A percentile compares a stretch with the other conserved stretches of the same genome.
phyloP scores from a whole-genome alignment of 1,284 basidiomycete genomes.

The Tremellales sp. region DNA sequence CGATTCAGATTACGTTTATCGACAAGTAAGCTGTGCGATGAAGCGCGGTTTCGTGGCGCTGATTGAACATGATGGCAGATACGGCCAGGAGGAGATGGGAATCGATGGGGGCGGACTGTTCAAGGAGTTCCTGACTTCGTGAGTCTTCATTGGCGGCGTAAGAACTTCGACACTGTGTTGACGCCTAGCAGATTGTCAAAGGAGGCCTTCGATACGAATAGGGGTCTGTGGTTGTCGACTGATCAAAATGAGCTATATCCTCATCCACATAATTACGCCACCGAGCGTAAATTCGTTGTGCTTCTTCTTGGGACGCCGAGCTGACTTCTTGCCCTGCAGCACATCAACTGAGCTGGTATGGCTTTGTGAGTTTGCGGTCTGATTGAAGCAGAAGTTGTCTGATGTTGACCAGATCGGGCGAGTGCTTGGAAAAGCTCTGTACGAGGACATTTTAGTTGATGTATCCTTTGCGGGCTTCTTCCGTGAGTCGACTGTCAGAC shows the following conservation, averaged over 20 bases:
- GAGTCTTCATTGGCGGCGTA: slow-evolving; percentile 20
- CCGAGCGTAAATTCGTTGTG: slow-evolving; percentile 59
- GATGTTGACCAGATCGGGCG: slow-evolving; percentile 60
- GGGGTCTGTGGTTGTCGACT: slow-evolving; percentile 88
- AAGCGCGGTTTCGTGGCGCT: slow-evolving; percentile 10
- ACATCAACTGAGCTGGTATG: slow-evolving; percentile 86
- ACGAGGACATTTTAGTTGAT: slow-evolving; percentile 95
- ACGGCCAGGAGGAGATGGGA: slow-evolving; percentile 39
- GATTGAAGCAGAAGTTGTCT: background rate
- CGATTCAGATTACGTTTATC: slow-evolving; percentile 81
- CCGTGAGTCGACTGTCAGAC: slow-evolving; percentile 40
- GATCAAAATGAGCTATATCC: slow-evolving; percentile 91
- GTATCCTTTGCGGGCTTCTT: slow-evolving; percentile 96
- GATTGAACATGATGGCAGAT: slow-evolving; percentile 15
- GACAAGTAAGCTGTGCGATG: slow-evolving; percentile 76
- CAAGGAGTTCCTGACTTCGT: slow-evolving; percentile 89
- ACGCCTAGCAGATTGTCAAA: slow-evolving; percentile 63
- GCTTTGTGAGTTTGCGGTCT: slow-evolving; percentile 55
- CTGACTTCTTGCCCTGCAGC: slow-evolving; percentile 49
- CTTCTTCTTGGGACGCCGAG: background rate
- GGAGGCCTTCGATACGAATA: slow-evolving; percentile 91
- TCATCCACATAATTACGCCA: slow-evolving; percentile 84
- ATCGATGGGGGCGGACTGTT: slow-evolving; percentile 91
- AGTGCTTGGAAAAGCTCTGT: slow-evolving; percentile 91
- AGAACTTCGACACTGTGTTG: background rate